Conservation (phyloP, 257 asterid genomes). For the Primulina tabacum region DNA sequence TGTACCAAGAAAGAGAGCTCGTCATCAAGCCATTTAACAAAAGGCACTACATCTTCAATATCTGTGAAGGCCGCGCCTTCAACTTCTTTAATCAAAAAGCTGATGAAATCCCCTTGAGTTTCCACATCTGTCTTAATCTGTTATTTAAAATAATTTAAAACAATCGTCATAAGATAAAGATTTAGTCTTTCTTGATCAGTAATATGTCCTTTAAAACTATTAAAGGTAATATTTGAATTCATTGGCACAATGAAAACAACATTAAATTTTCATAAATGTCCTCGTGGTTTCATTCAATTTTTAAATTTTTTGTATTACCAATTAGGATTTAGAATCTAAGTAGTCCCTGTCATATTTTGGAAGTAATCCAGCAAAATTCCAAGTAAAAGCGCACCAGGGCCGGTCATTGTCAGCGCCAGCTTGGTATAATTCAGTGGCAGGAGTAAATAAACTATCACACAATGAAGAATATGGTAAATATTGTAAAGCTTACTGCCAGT, state of each 20-base stretch:
- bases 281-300: slow-evolving; percentile 36
- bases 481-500: slow-evolving; percentile 65
- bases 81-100: slow-evolving; percentile 85
- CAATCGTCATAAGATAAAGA: slow-evolving; percentile 4
- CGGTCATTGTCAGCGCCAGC: slow-evolving; percentile 47
- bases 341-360: slow-evolving; percentile 44
- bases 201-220: background rate
- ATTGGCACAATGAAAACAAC: slow-evolving; percentile 20
- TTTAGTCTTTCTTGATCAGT: background rate
- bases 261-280: slow-evolving; percentile 33
- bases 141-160: slow-evolving; percentile 22
- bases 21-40: slow-evolving; percentile 98
- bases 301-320: slow-evolving; percentile 27
- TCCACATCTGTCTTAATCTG: slow-evolving; percentile 97
- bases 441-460: slow-evolving; percentile 29
- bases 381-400: slow-evolving; percentile 37
- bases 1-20: slow-evolving; percentile 88
- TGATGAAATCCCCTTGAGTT: slow-evolving; percentile 91
- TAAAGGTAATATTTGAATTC: background rate
- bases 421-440: slow-evolving; percentile 29
- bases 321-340: slow-evolving; percentile 41
- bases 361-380: slow-evolving; percentile 30
- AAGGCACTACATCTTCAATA: slow-evolving; percentile 89
- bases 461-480: background rate
- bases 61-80: slow-evolving; percentile 78